These are phyloP conservation scores for Amorphotheca resinae DNA, from an alignment of 495 filamentous ascomycete genomes.

Conservation along the genomic window DNA sequence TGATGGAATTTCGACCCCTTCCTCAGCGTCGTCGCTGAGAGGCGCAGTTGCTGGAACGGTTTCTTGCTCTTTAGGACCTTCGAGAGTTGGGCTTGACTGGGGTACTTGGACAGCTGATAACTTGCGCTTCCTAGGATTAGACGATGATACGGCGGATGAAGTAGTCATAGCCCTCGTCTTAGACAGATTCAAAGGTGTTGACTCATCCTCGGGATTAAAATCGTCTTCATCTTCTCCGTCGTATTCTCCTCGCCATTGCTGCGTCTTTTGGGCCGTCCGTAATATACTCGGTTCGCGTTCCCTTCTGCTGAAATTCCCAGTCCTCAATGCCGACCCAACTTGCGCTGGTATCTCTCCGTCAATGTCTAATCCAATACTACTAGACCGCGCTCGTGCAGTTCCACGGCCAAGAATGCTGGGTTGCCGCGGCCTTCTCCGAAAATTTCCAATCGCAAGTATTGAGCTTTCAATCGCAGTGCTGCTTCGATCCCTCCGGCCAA, in stretches of 20 bases:
- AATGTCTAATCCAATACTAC: constrained; percentile 12
- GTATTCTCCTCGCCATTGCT: constrained; percentile 33
- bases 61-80: constrained; percentile 5
- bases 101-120: constrained; percentile 17
- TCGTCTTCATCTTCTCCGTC: constrained; percentile 42
- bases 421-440: constrained; percentile 1
- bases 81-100: constrained; percentile 11
- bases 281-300: constrained; percentile 30
- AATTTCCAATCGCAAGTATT: constrained; percentile 11
- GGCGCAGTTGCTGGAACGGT: constrained; percentile 8
- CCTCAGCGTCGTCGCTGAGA: constrained; percentile 7
- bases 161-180: constrained; percentile 9
- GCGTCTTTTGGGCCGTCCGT: constrained; percentile 42
- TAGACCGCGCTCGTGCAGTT: constrained; percentile 12
- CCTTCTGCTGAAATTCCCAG: constrained; percentile 28
- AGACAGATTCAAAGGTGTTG: constrained; percentile 44
- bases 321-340: constrained; percentile 12
- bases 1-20: neutral
- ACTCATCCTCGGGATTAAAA: constrained; percentile 52
- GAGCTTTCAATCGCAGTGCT: constrained; percentile 15
- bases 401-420: constrained; percentile 11
- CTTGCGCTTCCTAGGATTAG: constrained; percentile 28
- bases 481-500: constrained; percentile 12
- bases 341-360: constrained; percentile 15
- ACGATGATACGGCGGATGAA: constrained; percentile 11